phyloP scores from a whole-genome alignment of 805 yeast genomes.

The Pichia phayaonensis region DNA sequence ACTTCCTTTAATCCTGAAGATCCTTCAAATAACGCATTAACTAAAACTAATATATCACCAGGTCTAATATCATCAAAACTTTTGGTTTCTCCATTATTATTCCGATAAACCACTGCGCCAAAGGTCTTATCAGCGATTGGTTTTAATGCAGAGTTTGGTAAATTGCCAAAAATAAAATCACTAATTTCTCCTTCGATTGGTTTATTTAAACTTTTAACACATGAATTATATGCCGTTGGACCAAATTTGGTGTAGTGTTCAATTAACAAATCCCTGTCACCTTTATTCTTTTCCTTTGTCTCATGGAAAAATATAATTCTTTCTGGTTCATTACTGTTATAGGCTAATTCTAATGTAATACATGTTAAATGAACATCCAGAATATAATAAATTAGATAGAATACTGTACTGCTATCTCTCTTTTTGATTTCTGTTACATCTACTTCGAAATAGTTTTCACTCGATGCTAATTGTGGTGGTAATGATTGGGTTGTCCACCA shows the following conservation, averaged over 20 bases:
- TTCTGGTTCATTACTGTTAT: slow-evolving; percentile 46
- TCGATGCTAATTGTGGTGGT: slow-evolving; percentile 43
- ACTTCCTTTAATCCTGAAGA: slow-evolving; percentile 48
- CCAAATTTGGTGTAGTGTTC: slow-evolving; percentile 47
- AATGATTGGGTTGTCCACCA: slow-evolving; percentile 67
- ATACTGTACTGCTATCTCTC: slow-evolving; percentile 44
- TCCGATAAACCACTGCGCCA: slow-evolving; percentile 67
- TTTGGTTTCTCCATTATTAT: slow-evolving; percentile 40
- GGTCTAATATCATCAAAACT: slow-evolving; percentile 59
- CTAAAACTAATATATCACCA: slow-evolving; percentile 78
- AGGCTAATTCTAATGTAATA: slow-evolving; percentile 50
- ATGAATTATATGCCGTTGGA: slow-evolving; percentile 36
- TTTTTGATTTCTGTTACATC: slow-evolving; percentile 50
- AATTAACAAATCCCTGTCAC: slow-evolving; percentile 36
- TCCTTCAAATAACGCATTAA: slow-evolving; percentile 65
- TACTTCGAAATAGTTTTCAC: slow-evolving; percentile 53
- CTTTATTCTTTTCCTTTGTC: slow-evolving; percentile 36
- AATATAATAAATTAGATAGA: slow-evolving; percentile 60
- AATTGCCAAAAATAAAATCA: slow-evolving; percentile 28
- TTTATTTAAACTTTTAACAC: slow-evolving; percentile 27
- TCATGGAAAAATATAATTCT: slow-evolving; percentile 36
- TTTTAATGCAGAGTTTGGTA: slow-evolving; percentile 29
- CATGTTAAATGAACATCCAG: slow-evolving; percentile 69
- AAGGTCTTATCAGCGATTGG: slow-evolving; percentile 59
- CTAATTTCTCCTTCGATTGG: slow-evolving; percentile 27